These are phyloP conservation scores for Luvunga scandens DNA, from an alignment of 345 rosid genomes.

Conservation along the genomic window DNA sequence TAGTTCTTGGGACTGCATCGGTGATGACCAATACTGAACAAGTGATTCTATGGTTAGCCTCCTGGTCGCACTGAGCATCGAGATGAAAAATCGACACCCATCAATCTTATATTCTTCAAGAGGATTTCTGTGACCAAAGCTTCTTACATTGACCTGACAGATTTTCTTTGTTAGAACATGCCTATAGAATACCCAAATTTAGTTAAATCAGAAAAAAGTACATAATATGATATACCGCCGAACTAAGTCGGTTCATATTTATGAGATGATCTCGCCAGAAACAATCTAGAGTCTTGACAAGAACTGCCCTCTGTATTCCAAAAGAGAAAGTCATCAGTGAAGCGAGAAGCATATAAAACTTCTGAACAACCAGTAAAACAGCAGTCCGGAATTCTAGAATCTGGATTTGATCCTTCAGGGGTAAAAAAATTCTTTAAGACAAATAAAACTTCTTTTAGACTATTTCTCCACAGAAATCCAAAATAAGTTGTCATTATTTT, in stretches of 20 bases:
- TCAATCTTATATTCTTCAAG: slow-evolving; percentile 98
- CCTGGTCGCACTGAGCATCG: slow-evolving; percentile 90
- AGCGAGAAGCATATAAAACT: background rate
- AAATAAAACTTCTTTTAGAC: background rate
- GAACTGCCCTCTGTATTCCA: slow-evolving; percentile 71
- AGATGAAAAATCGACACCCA: slow-evolving; percentile 92
- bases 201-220: slow-evolving; percentile 1
- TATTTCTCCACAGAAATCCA: background rate
- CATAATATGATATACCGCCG: slow-evolving; percentile 54
- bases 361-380: slow-evolving; percentile 3
- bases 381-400: background rate
- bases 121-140: slow-evolving; percentile 97
- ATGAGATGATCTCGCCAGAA: slow-evolving; percentile 95
- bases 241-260: slow-evolving; percentile 90
- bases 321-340: slow-evolving; percentile 1
- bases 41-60: slow-evolving; percentile 82
- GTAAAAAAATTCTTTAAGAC: background rate
- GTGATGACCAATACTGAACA: slow-evolving; percentile 80
- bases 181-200: slow-evolving; percentile 2
- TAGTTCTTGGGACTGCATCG: slow-evolving; percentile 67
- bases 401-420: background rate
- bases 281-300: slow-evolving; percentile 77
- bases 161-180: slow-evolving; percentile 19
- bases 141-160: slow-evolving; percentile 80
- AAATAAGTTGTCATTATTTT: background rate